Conservation (phyloP, 1,284 basidiomycete genomes). For the Tetrapyrgos nigripes region DNA sequence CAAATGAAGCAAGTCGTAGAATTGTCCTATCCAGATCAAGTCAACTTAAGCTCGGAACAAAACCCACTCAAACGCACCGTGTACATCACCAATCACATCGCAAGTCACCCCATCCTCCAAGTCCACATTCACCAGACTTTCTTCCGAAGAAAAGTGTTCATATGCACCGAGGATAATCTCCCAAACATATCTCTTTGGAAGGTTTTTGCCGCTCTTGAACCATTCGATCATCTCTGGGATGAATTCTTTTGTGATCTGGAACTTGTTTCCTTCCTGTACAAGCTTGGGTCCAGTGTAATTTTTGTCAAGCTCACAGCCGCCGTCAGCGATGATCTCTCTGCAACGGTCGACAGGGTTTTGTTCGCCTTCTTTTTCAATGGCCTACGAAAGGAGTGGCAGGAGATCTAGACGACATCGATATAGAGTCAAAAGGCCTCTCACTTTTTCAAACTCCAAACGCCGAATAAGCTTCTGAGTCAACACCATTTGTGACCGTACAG, state of each 20-base stretch:
- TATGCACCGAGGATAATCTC: slow-evolving; percentile 94
- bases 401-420: background rate
- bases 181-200: slow-evolving; percentile 92
- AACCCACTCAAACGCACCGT: slow-evolving; percentile 56
- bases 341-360: slow-evolving; percentile 78
- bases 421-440: slow-evolving; percentile 32
- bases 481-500: slow-evolving; percentile 82
- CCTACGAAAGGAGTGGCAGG: slow-evolving; percentile 48
- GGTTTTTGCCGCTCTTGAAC: slow-evolving; percentile 91
- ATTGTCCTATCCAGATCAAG: slow-evolving; percentile 70
- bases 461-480: slow-evolving; percentile 92
- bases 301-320: slow-evolving; percentile 78
- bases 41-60: background rate
- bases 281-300: slow-evolving; percentile 75
- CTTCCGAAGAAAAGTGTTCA: slow-evolving; percentile 77
- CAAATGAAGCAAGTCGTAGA: slow-evolving; percentile 92
- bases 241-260: slow-evolving; percentile 79
- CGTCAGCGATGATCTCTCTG: slow-evolving; percentile 81
- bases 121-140: slow-evolving; percentile 82
- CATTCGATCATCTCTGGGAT: slow-evolving; percentile 87
- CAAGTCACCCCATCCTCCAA: slow-evolving; percentile 83
- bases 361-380: slow-evolving; percentile 90
- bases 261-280: slow-evolving; percentile 64
- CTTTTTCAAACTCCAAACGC: slow-evolving; percentile 90
- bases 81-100: slow-evolving; percentile 93